A percentile compares a stretch with the other conserved stretches of the same genome.
phyloP scores from a whole-genome alignment of 768 basidiomycete genomes.

The Lentinula raphanica region DNA sequence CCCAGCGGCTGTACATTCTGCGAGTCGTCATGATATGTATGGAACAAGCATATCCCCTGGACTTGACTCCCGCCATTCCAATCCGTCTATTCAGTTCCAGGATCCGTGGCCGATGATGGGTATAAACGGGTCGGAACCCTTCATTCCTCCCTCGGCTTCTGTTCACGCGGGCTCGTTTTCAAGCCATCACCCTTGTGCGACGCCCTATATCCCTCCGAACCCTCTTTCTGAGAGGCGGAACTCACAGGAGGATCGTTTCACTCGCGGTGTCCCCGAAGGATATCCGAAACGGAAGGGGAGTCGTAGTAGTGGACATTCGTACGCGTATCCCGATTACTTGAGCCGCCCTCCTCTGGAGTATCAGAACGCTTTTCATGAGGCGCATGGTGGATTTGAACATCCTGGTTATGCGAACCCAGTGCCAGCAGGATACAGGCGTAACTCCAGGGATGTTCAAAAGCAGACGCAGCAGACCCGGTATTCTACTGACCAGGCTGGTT shows the following conservation, averaged over 20 bases:
- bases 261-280: neutral
- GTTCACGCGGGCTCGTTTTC: neutral
- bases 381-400: neutral
- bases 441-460: neutral
- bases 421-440: neutral
- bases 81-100: neutral
- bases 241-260: neutral
- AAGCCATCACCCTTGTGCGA: neutral
- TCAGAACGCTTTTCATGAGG: neutral
- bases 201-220: neutral
- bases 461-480: neutral
- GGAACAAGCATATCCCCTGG: neutral
- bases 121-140: neutral
- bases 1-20: neutral
- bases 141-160: neutral
- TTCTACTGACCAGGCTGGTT: neutral
- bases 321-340: neutral
- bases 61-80: neutral
- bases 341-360: neutral
- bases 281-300: neutral
- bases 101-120: neutral
- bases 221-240: conserved; percentile 1
- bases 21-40: neutral
- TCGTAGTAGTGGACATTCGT: neutral
- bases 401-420: neutral